Base-by-base conservation (phyloP, 805 yeast genomes). In the Schwanniomyces polymorphus region DNA sequence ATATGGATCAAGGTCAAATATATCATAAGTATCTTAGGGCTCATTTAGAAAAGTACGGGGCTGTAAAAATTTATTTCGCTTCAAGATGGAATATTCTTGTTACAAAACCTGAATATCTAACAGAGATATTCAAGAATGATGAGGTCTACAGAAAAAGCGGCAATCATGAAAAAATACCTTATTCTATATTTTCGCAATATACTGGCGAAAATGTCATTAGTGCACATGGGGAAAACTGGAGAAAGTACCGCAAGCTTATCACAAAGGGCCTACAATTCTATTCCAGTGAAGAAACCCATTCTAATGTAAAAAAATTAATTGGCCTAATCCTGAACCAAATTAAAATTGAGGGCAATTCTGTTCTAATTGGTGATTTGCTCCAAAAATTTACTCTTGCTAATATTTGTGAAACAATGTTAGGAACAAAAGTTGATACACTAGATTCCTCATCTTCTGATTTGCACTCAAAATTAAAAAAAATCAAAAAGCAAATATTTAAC, bases 201-300 rank as follows among this genome's bases (percentile, higher is more conserved):
- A 78, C 85, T 1, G 86, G 86, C 0, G 85, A 81, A 45, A 81
- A 82, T 53, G 70, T 82, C 3, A 81, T 82, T 17, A 80, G 85
- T 52, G 78, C 85, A 0, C 84, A 80, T 54, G 84, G 84, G 0
- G 57, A 60, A 3, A 58, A 60, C 25, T 82, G 86, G 86, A 77
- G 60, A 46, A 48, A 60, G 9, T 82, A 79, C 53, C 65, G 86
- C 45, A 58, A 59, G 4, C 54, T 75, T 25, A 59, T 80, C 23
- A 72, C 80, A 4, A 64, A 65, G n/a, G 70, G 81, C 2, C 68
- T 82, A 16, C 81, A 77, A 49, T 76, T 78, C 49, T 82, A 84
- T 11, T 66, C 76, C 16, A 57, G 60, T 1, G 53, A 54, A 0
- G 74, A 76, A 3, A 63, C 80, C 14, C 46, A 49, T 3, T 50